These are phyloP conservation scores for Rhododendron vialii DNA, from an alignment of 148 eudicot genomes.

Conservation along the genomic window DNA sequence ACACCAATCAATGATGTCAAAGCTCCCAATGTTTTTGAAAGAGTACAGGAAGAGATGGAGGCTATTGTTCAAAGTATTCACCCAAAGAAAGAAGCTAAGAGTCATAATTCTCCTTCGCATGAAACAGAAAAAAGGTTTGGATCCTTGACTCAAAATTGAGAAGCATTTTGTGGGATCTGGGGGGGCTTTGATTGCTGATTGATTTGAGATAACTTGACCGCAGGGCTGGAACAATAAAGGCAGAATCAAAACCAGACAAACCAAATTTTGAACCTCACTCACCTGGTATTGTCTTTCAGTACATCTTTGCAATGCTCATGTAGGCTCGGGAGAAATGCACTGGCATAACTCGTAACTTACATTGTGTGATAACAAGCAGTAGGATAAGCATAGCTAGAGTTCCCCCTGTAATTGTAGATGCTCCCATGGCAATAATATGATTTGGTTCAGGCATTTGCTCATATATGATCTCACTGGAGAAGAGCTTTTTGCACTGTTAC, in stretches of 20 bases:
- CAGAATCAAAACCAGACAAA: neutral
- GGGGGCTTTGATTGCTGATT: neutral
- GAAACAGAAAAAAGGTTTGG: constrained; percentile 6
- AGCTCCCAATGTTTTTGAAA: constrained; percentile 64
- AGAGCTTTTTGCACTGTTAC: neutral
- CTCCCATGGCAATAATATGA: neutral
- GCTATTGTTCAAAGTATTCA: constrained; percentile 56
- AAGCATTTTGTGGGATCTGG: neutral
- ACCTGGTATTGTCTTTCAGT: neutral
- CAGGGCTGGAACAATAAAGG: neutral
- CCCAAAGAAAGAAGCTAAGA: constrained; percentile 44
- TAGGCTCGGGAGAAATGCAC: neutral
- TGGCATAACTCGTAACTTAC: neutral
- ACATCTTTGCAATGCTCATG: neutral
- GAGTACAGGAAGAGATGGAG: constrained; percentile 82
- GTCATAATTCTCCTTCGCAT: neutral
- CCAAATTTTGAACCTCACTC: neutral
- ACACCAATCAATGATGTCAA: constrained; percentile 55
- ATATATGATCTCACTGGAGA: neutral
- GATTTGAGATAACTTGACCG: neutral
- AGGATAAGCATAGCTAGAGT: neutral
- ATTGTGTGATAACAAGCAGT: neutral
- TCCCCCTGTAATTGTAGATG: neutral
- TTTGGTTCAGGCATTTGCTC: neutral
- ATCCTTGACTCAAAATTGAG: neutral